These are phyloP conservation scores for Vararia minispora DNA, from an alignment of 768 basidiomycete genomes.

Conservation along the genomic window DNA sequence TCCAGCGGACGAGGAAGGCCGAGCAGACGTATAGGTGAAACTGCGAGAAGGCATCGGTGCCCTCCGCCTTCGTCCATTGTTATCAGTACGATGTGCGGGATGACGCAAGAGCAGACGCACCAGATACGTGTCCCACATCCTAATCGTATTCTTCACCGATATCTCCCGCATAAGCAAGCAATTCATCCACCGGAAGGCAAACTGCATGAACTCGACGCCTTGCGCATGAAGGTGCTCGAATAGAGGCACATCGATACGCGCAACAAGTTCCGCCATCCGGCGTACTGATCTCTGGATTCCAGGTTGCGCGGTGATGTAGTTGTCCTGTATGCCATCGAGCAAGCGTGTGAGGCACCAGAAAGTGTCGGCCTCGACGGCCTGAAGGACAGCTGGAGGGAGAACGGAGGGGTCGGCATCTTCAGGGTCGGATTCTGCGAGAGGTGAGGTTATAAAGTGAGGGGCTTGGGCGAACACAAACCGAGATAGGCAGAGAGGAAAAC, in stretches of 20 bases:
- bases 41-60: slow-evolving; percentile 95
- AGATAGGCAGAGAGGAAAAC: slow-evolving; percentile 95
- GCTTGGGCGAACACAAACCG: slow-evolving; percentile 34
- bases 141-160: slow-evolving; percentile 89
- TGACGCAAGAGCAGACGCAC: slow-evolving; percentile 34
- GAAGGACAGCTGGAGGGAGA: slow-evolving; percentile 58
- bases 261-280: slow-evolving; percentile 89
- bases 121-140: slow-evolving; percentile 99
- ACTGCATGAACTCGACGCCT: slow-evolving; percentile 99
- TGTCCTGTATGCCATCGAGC: slow-evolving; percentile 95
- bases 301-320: slow-evolving; percentile 94
- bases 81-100: background rate
- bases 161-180: slow-evolving; percentile 97
- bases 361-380: slow-evolving; percentile 91
- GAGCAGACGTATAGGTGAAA: slow-evolving; percentile 99
- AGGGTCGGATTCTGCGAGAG: slow-evolving; percentile 69
- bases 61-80: slow-evolving; percentile 65
- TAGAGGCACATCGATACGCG: slow-evolving; percentile 84
- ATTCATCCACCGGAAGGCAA: slow-evolving; percentile 99
- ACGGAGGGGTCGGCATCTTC: slow-evolving; percentile 75
- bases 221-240: slow-evolving; percentile 76
- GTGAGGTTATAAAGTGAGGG: background rate
- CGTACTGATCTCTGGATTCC: slow-evolving; percentile 91
- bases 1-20: slow-evolving; percentile 94
- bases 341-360: slow-evolving; percentile 98